phyloP scores from a whole-genome alignment of 1,284 basidiomycete species.

The Cryptococcus maquisensis region DNA sequence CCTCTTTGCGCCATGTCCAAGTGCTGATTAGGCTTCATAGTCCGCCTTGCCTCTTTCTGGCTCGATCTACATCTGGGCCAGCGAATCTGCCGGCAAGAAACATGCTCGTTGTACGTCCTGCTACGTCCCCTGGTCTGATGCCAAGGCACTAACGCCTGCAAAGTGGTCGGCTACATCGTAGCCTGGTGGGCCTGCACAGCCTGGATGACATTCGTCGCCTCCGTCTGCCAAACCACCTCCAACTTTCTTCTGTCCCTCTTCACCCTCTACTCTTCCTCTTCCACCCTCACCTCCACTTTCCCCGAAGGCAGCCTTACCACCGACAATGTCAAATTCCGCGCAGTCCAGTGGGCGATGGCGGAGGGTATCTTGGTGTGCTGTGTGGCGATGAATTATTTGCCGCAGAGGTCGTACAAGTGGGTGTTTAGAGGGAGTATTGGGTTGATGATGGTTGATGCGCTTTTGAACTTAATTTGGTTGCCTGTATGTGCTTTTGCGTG shows the following conservation, averaged over 20 bases:
- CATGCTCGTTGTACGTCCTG: background rate
- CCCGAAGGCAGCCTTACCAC: slow-evolving; percentile 60
- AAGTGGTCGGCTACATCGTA: slow-evolving; percentile 68
- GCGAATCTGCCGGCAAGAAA: slow-evolving; percentile 66
- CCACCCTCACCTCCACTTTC: slow-evolving; percentile 58
- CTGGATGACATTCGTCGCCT: slow-evolving; percentile 81
- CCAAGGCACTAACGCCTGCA: too few species aligned
- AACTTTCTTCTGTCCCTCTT: slow-evolving; percentile 79
- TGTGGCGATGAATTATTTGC: slow-evolving; percentile 74
- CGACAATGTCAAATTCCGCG: slow-evolving; percentile 72
- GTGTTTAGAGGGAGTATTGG: slow-evolving; percentile 69
- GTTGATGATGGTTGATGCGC: slow-evolving; percentile 74
- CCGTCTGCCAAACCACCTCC: slow-evolving; percentile 55
- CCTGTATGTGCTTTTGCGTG: slow-evolving; percentile 48
- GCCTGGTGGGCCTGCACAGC: slow-evolving; percentile 85
- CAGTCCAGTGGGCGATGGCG: slow-evolving; percentile 61
- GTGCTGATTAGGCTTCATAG: background rate
- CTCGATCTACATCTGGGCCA: slow-evolving; percentile 86
- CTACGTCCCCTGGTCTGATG: too few species aligned
- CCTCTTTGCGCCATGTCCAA: background rate
- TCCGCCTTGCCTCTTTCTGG: slow-evolving; percentile 78
- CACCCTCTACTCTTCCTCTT: slow-evolving; percentile 58
- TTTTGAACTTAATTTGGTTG: slow-evolving; percentile 80
- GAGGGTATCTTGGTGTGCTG: slow-evolving; percentile 48
- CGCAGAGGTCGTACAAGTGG: slow-evolving; percentile 57